phyloP scores from a whole-genome alignment of 495 filamentous ascomycete species.

The Aspergillus carlsbadensis region DNA sequence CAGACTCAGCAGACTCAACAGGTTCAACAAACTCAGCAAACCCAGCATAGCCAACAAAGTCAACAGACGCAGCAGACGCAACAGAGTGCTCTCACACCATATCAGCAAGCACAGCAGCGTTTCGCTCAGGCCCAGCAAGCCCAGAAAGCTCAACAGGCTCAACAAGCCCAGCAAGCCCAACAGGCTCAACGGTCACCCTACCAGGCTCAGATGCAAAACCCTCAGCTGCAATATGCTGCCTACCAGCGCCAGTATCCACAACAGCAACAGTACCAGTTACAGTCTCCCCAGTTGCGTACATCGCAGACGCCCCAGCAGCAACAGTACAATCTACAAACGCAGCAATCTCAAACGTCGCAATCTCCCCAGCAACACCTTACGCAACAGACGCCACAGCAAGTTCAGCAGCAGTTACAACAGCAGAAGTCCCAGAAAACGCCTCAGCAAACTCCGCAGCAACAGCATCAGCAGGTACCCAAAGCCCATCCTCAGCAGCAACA shows the following conservation, averaged over 20 bases:
- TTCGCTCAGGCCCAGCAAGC: conserved; percentile 1
- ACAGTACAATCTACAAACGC: conserved; percentile 21
- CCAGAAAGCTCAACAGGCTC: conserved; percentile 29
- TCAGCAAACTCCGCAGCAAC: conserved; percentile 4
- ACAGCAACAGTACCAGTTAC: conserved; percentile 20
- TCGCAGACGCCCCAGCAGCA: conserved; percentile 22
- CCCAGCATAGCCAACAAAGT: conserved; percentile 12
- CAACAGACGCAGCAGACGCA: conserved; percentile 4
- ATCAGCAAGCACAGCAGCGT: conserved; percentile 23
- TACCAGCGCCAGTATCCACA: conserved; percentile 22
- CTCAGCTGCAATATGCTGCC: conserved; percentile 26
- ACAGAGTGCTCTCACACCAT: neutral
- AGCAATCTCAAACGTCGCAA: conserved; percentile 17
- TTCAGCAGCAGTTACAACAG: conserved; percentile 15
- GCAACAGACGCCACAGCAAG: conserved; percentile 24
- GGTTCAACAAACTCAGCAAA: conserved; percentile 7
- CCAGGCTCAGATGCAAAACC: conserved; percentile 27
- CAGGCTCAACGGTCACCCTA: conserved; percentile 34
- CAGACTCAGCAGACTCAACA: conserved; percentile 3
- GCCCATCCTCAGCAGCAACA: neutral
- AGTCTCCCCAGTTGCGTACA: conserved; percentile 19
- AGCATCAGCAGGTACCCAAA: conserved; percentile 7
- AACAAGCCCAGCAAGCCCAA: conserved; percentile 15
- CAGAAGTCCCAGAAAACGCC: conserved; percentile 23
- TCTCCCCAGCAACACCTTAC: conserved; percentile 1